Conservation (phyloP, 2,329 filamentous ascomycete genomes). For the Fusarium nurragi region DNA sequence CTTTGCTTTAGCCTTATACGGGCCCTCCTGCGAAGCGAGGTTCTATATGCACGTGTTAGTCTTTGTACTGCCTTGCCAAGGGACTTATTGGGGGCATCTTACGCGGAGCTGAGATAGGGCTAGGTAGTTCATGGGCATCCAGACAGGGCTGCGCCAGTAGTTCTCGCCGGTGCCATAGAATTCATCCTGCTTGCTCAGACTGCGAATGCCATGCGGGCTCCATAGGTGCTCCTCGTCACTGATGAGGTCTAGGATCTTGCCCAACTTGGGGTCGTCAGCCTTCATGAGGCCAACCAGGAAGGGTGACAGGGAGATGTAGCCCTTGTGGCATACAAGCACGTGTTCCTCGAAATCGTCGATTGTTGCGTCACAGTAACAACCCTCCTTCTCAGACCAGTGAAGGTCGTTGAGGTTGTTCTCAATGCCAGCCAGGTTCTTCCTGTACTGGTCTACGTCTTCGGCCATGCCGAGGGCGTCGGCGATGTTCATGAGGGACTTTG, state of each 20-base stretch:
- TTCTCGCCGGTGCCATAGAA: conserved; percentile 93
- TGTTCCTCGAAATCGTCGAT: conserved; percentile 96
- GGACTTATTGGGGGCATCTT: conserved; percentile 52
- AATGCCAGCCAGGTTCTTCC: conserved; percentile 78
- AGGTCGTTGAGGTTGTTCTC: conserved; percentile 88
- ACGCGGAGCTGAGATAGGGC: conserved; percentile 81
- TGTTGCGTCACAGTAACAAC: conserved; percentile 92
- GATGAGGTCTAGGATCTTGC: conserved; percentile 79
- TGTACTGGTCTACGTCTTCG: conserved; percentile 80
- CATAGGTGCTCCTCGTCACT: conserved; percentile 87
- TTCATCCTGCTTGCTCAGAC: conserved; percentile 82
- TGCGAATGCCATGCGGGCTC: conserved; percentile 87
- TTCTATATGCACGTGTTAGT: conserved; percentile 57
- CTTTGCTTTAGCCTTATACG: conserved; percentile 73
- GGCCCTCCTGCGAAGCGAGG: conserved; percentile 71
- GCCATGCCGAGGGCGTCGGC: conserved; percentile 76
- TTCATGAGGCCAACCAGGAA: conserved; percentile 86
- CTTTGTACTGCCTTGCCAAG: background rate
- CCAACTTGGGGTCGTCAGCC: conserved; percentile 77
- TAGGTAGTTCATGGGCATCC: conserved; percentile 97
- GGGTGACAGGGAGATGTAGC: conserved; percentile 92
- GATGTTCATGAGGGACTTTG: conserved; percentile 82
- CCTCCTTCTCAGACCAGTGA: conserved; percentile 85
- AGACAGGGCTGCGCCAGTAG: conserved; percentile 95
- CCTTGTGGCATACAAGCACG: conserved; percentile 90